Evolutionary conservation across 2,329 filamentous ascomycete genomes (phyloP).

Genomic region (Esteya vermicola): DNA sequence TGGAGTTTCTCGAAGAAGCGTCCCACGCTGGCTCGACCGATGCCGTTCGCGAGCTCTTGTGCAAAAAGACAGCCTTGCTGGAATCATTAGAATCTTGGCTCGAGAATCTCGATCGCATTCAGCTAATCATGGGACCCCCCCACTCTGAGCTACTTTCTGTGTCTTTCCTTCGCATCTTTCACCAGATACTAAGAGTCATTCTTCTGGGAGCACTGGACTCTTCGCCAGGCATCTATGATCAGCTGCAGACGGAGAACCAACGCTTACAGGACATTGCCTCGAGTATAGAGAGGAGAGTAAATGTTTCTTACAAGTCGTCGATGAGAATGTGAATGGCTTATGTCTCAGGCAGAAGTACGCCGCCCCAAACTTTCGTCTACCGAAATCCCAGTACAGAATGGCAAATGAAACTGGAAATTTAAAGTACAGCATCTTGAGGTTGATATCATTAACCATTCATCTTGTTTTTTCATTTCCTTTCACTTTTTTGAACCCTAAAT

Average conservation of each 20-base stretch:
- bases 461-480: background rate
- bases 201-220: conserved; percentile 19
- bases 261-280: conserved; percentile 17
- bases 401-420: no score
- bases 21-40: conserved; percentile 13
- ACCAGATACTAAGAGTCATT: conserved; percentile 19
- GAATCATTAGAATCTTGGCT: conserved; percentile 19
- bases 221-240: conserved; percentile 13
- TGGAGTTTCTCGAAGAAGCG: conserved; percentile 19
- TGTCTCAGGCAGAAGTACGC: no score
- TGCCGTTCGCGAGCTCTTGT: conserved; percentile 14
- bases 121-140: conserved; percentile 6
- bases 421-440: no score
- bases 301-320: no score
- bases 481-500: no score
- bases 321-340: no score
- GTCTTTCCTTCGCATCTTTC: conserved; percentile 21
- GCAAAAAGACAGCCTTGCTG: conserved; percentile 18
- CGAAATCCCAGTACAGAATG: no score
- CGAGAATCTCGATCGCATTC: conserved; percentile 14
- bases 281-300: conserved; percentile 17
- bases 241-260: conserved; percentile 18
- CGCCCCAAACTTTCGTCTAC: no score
- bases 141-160: conserved; percentile 16
- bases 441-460: no score